Conservation (phyloP, 1,284 basidiomycete genomes). For the Rhodotorula sp. region DNA sequence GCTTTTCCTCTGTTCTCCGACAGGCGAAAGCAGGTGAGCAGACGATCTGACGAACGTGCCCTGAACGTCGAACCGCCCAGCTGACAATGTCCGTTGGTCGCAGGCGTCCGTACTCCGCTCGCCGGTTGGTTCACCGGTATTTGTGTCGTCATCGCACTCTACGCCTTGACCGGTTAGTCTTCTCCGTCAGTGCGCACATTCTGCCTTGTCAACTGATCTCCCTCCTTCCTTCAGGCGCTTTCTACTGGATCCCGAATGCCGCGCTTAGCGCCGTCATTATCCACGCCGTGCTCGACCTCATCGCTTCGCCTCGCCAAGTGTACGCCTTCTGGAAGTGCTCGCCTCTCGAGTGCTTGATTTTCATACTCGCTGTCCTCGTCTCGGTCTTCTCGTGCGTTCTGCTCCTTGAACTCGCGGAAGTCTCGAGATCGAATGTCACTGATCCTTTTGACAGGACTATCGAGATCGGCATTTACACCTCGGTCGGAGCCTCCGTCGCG, state of each 20-base stretch:
- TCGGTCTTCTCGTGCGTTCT: constrained; percentile 53
- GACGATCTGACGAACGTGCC: too few species aligned
- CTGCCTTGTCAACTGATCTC: too few species aligned
- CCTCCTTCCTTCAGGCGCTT: constrained; percentile 46
- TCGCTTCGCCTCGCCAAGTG: constrained; percentile 79
- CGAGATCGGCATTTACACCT: constrained; percentile 87
- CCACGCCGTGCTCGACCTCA: constrained; percentile 72
- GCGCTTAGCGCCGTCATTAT: constrained; percentile 84
- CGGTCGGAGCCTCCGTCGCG: constrained; percentile 72
- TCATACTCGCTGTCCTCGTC: constrained; percentile 81
- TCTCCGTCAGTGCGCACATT: too few species aligned
- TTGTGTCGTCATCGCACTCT: constrained; percentile 88
- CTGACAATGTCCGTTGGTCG: too few species aligned
- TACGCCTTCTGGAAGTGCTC: constrained; percentile 92
- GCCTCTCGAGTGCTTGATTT: constrained; percentile 91
- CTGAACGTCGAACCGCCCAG: too few species aligned
- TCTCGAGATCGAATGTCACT: not conserved
- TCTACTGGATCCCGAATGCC: constrained; percentile 77
- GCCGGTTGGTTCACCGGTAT: constrained; percentile 84
- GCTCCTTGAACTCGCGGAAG: too few species aligned
- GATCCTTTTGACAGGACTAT: constrained; percentile 5
- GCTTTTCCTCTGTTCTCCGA: not conserved
- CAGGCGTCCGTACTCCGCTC: constrained; percentile 85
- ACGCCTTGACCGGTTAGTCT: constrained; percentile 62
- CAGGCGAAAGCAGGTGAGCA: constrained; percentile 64